Percentiles rank a stretch among this genome's conserved stretches.
Evolutionary conservation across 2,329 filamentous ascomycete species (phyloP).

Genomic region (Metarhizium humberi): DNA sequence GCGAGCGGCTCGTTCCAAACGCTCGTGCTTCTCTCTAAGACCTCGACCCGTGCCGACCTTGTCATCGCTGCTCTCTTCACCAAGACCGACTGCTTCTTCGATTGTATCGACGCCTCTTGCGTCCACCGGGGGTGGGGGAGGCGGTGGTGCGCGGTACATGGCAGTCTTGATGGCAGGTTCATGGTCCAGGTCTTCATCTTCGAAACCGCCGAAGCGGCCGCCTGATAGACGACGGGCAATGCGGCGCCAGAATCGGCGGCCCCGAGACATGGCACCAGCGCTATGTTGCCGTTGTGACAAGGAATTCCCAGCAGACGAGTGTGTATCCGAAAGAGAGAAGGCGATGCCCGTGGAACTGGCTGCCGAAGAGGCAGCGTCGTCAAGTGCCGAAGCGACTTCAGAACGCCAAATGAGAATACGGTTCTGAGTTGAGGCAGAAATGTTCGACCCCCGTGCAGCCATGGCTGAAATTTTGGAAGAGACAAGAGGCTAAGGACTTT

Average conservation of each 20-base stretch:
- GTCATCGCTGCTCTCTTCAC: constrained; percentile 16
- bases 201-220: constrained; percentile 6
- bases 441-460: not conserved
- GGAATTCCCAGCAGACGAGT: constrained; percentile 6
- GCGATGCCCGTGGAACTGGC: constrained; percentile 14
- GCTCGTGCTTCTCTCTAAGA: constrained; percentile 26
- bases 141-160: constrained; percentile 23
- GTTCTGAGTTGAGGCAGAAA: constrained; percentile 7
- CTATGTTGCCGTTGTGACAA: not conserved
- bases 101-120: constrained; percentile 9
- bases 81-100: constrained; percentile 12
- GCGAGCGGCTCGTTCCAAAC: constrained; percentile 29
- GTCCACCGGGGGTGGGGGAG: constrained; percentile 5
- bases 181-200: constrained; percentile 5
- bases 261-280: constrained; percentile 5
- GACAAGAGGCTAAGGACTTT: not conserved
- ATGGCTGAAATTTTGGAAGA: not conserved
- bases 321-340: constrained; percentile 6
- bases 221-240: constrained; percentile 13
- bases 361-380: constrained; percentile 17
- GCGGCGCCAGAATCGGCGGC: constrained; percentile 15
- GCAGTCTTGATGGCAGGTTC: constrained; percentile 18
- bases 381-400: constrained; percentile 33
- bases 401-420: constrained; percentile 41
- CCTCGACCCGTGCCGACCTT: constrained; percentile 12